Conservation (phyloP, 2,329 filamentous ascomycete species). For the Colletotrichum sp. region DNA sequence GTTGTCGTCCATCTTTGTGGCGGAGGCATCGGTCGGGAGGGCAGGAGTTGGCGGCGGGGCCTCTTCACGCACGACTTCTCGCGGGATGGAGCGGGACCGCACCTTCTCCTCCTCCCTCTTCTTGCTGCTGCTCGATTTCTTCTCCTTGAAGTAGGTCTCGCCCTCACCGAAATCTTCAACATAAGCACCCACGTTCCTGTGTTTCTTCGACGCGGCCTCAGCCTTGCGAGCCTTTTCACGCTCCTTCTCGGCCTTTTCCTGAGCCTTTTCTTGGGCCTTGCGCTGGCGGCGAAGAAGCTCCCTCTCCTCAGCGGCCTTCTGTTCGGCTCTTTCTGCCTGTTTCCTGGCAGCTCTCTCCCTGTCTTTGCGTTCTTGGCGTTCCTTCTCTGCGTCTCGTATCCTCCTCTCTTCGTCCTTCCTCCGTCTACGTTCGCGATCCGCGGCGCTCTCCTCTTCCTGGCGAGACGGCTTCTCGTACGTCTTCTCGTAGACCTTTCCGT, state of each 20-base stretch:
- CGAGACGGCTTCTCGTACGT: conserved; percentile 34
- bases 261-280: conserved; percentile 35
- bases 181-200: conserved; percentile 30
- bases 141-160: conserved; percentile 32
- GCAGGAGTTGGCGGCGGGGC: not conserved
- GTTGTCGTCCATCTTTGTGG: not conserved
- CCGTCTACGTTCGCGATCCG: conserved; percentile 33
- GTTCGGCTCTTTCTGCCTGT: conserved; percentile 16
- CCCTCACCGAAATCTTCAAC: conserved; percentile 40
- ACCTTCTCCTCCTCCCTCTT: conserved; percentile 36
- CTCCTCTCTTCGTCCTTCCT: conserved; percentile 17
- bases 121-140: conserved; percentile 39
- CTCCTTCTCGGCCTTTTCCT: conserved; percentile 37
- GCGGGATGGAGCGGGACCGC: conserved; percentile 11
- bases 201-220: conserved; percentile 27
- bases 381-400: not conserved
- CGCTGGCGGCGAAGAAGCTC: conserved; percentile 38
- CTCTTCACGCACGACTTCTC: not conserved
- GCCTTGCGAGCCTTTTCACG: conserved; percentile 41
- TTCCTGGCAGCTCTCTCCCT: conserved; percentile 23
- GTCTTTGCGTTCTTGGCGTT: conserved; percentile 24
- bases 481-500: not conserved
- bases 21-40: not conserved
- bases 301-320: conserved; percentile 34
- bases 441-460: conserved; percentile 45